Conservation (phyloP, 2,329 filamentous ascomycete species). For the Aureobasidium lini region DNA sequence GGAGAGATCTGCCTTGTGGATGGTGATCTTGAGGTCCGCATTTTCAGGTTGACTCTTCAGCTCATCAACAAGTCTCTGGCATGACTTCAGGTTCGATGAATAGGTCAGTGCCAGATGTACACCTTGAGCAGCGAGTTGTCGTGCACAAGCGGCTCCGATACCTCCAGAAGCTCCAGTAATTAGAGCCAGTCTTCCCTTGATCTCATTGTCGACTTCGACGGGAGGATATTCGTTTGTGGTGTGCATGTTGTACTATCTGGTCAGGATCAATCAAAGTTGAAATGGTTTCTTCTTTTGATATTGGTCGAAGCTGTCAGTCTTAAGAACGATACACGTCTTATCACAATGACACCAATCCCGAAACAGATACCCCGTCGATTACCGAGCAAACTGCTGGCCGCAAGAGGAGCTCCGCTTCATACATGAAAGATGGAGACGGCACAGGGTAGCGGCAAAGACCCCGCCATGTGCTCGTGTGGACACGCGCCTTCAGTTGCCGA, state of each 20-base stretch:
- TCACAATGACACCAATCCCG: not conserved
- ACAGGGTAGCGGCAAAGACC: too few relatives aligned
- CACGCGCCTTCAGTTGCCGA: too few relatives aligned
- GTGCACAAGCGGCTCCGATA: constrained; percentile 52
- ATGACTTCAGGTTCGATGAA: constrained; percentile 40
- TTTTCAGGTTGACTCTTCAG: constrained; percentile 32
- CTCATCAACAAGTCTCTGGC: constrained; percentile 29
- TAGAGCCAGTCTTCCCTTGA: constrained; percentile 48
- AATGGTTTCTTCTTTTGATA: not conserved
- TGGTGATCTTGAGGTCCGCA: constrained; percentile 37
- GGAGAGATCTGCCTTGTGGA: constrained; percentile 52
- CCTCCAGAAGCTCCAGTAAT: constrained; percentile 55
- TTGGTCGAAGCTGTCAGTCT: not conserved
- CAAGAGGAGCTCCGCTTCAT: not conserved
- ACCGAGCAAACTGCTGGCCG: not conserved
- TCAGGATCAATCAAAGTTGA: not conserved
- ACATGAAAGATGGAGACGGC: not conserved
- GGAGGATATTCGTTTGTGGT: constrained; percentile 8
- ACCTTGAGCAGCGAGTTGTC: constrained; percentile 43
- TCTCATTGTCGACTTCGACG: constrained; percentile 24
- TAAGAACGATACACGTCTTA: not conserved
- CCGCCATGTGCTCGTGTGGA: too few relatives aligned
- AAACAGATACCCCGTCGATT: not conserved
- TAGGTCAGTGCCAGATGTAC: constrained; percentile 54
- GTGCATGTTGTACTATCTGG: not conserved